phyloP scores from a whole-genome alignment of 1,284 basidiomycete species.

The Malassezia furfur region DNA sequence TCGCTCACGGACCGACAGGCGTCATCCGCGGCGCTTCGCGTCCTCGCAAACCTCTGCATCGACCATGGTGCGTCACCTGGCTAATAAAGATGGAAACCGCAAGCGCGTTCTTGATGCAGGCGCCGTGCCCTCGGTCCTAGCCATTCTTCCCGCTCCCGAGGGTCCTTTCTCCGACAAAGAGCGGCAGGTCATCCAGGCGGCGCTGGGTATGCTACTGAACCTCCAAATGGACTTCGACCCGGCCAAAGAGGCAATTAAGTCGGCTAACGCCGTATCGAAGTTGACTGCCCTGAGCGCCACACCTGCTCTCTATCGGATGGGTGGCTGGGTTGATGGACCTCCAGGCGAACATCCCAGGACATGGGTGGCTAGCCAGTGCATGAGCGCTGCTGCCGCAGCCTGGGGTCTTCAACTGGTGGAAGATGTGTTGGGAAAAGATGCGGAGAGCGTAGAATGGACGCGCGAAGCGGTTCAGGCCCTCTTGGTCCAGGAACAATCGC shows the following conservation, averaged over 20 bases:
- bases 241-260: not conserved
- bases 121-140: not conserved
- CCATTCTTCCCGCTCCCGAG: not conserved
- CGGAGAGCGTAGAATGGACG: slow-evolving; percentile 9
- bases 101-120: not conserved
- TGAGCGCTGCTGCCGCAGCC: not conserved
- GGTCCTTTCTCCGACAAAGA: not conserved
- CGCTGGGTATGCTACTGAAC: slow-evolving; percentile 7
- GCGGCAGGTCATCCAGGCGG: not conserved
- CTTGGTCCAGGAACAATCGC: slow-evolving; percentile 63
- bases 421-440: not conserved
- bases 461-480: slow-evolving; percentile 60
- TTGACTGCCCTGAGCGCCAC: not conserved
- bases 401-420: not conserved
- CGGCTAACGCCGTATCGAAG: not conserved
- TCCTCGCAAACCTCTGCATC: slow-evolving; percentile 14
- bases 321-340: not conserved
- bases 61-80: slow-evolving; percentile 2
- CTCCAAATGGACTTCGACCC: slow-evolving; percentile 9
- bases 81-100: not conserved
- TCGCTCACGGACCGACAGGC: not conserved
- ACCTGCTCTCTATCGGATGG: not conserved
- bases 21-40: slow-evolving; percentile 6
- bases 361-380: no score
- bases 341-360: not conserved